A percentile compares a stretch with the other conserved stretches of the same genome.
These are phyloP conservation scores for Chaetomium strumarium DNA, from an alignment of 2,329 filamentous ascomycete genomes.

Conservation along the genomic window DNA sequence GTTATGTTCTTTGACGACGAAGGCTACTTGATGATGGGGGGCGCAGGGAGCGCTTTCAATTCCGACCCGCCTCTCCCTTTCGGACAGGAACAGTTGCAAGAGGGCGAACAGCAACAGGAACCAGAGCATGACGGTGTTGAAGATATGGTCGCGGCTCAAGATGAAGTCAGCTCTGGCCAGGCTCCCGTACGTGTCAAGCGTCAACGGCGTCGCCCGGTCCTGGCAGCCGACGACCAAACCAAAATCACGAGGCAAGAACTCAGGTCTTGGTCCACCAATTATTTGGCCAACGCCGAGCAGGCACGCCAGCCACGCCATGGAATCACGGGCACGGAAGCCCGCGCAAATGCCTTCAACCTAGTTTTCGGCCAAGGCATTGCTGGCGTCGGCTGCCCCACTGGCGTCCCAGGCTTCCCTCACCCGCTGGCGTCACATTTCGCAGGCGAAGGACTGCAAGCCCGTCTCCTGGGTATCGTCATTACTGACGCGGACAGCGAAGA, in stretches of 20 bases:
- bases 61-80: conserved; percentile 22
- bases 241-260: conserved; percentile 34
- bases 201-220: conserved; percentile 25
- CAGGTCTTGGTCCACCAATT: conserved; percentile 38
- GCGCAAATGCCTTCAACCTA: conserved; percentile 36
- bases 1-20: conserved; percentile 20
- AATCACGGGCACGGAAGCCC: conserved; percentile 34
- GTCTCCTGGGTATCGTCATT: conserved; percentile 31
- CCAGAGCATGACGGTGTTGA: conserved; percentile 1
- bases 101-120: conserved; percentile 14
- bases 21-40: conserved; percentile 33
- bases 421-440: conserved; percentile 43
- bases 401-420: conserved; percentile 31
- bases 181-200: conserved; percentile 24
- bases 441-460: conserved; percentile 38
- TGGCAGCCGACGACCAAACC: conserved; percentile 29
- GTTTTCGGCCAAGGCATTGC: conserved; percentile 36
- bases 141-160: conserved; percentile 5
- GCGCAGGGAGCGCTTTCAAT: conserved; percentile 34
- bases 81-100: not conserved
- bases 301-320: conserved; percentile 24
- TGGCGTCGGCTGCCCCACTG: conserved; percentile 32
- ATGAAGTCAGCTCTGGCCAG: conserved; percentile 12
- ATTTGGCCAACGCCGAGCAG: conserved; percentile 50
- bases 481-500: conserved; percentile 17